These are phyloP conservation scores for Yamadazyma buinensis DNA, from an alignment of 1,139 yeast species.

Conservation along the genomic window DNA sequence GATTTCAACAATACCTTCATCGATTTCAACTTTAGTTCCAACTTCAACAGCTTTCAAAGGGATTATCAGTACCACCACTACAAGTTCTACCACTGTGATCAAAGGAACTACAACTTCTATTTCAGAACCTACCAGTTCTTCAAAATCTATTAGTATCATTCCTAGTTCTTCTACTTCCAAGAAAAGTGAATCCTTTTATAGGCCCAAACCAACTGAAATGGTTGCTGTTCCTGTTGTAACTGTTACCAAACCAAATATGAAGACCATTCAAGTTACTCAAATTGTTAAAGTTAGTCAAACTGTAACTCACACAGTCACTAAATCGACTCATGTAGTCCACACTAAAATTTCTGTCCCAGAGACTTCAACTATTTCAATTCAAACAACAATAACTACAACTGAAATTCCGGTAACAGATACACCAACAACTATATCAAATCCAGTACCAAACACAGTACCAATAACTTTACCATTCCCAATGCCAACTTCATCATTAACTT, in stretches of 20 bases:
- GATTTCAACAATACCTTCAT: too few relatives aligned
- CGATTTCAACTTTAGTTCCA: too few relatives aligned
- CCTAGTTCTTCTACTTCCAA: too few relatives aligned
- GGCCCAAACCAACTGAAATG: conserved; percentile 4
- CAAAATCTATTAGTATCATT: too few relatives aligned
- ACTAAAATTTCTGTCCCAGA: background rate
- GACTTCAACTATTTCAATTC: background rate
- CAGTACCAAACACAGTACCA: too few relatives aligned
- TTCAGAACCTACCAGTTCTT: too few relatives aligned
- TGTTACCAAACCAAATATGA: conserved; percentile 5
- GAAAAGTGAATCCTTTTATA: background rate
- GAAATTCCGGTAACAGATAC: too few relatives aligned
- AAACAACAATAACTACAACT: background rate
- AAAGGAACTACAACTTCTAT: too few relatives aligned
- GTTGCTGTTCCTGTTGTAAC: conserved; percentile 7
- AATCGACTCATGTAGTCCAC: background rate
- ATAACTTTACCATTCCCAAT: too few relatives aligned
- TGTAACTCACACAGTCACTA: conserved; percentile 2
- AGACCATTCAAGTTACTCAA: conserved; percentile 6
- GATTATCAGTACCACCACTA: background rate
- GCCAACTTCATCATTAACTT: background rate
- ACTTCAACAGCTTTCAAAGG: too few relatives aligned
- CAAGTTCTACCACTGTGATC: background rate
- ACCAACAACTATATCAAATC: background rate
- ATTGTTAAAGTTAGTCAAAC: conserved; percentile 3